phyloP scores from a whole-genome alignment of 2,329 filamentous ascomycete genomes.

The Sporothrix pallida region DNA sequence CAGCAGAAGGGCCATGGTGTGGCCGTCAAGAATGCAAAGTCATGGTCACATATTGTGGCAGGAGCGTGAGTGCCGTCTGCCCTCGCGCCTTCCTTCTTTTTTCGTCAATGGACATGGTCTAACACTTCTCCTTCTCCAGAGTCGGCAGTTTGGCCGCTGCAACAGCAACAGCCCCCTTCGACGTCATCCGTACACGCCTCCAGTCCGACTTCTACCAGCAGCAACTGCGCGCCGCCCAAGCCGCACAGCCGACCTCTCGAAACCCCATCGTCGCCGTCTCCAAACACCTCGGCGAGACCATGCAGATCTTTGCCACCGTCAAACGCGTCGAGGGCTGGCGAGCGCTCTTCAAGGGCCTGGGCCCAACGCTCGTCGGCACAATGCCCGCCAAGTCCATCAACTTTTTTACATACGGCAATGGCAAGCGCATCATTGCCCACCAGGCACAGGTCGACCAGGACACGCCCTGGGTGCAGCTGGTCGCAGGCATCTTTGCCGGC shows the following conservation, averaged over 20 bases:
- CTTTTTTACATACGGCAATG: slow-evolving; percentile 92
- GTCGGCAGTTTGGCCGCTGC: slow-evolving; percentile 89
- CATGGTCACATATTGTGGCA: slow-evolving; percentile 90
- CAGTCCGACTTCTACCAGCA: slow-evolving; percentile 95
- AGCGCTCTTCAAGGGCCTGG: slow-evolving; percentile 90
- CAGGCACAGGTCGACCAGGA: slow-evolving; percentile 72
- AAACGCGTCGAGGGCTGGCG: slow-evolving; percentile 81
- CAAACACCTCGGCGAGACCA: slow-evolving; percentile 82
- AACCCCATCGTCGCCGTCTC: slow-evolving; percentile 68
- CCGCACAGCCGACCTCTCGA: slow-evolving; percentile 57
- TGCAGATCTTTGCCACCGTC: slow-evolving; percentile 82
- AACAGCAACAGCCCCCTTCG: slow-evolving; percentile 89
- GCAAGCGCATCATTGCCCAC: slow-evolving; percentile 80
- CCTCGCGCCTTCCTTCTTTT: not conserved
- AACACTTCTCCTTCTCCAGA: slow-evolving; percentile 52
- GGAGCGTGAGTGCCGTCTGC: slow-evolving; percentile 69
- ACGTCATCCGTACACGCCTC: slow-evolving; percentile 89
- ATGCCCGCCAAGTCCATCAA: slow-evolving; percentile 90
- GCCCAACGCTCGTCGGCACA: slow-evolving; percentile 87
- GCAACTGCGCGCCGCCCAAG: slow-evolving; percentile 72
- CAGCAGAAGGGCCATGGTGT: slow-evolving; percentile 39
- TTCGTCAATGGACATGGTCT: not conserved
- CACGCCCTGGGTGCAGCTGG: slow-evolving; percentile 76
- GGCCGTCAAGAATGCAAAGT: slow-evolving; percentile 61
- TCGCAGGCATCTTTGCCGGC: slow-evolving; percentile 77